Conservation (phyloP, 2,329 filamentous ascomycete genomes). For the Clathrospora elynae region DNA sequence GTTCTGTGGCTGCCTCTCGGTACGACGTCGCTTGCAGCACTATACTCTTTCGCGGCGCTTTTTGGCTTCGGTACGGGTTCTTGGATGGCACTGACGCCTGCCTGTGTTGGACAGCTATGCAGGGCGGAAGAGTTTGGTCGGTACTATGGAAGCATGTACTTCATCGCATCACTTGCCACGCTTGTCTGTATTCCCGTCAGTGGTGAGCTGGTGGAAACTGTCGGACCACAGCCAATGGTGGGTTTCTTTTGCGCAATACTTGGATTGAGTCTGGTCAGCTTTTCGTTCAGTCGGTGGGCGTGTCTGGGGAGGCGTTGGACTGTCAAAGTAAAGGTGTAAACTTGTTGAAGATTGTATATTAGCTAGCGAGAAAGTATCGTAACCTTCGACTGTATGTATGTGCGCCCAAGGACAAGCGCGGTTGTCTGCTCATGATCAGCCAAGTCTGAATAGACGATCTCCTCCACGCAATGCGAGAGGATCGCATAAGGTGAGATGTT, state of each 20-base stretch:
- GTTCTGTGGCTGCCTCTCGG: slow-evolving; percentile 45
- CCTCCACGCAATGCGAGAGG: slow-evolving; percentile 24
- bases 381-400: no score
- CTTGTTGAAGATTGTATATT: no score
- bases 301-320: slow-evolving; percentile 42
- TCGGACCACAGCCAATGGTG: slow-evolving; percentile 42
- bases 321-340: slow-evolving; percentile 31
- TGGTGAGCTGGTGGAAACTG: slow-evolving; percentile 43
- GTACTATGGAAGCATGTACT: slow-evolving; percentile 57
- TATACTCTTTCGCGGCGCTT: slow-evolving; percentile 50
- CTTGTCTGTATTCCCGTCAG: slow-evolving; percentile 45
- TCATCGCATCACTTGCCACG: slow-evolving; percentile 44
- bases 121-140: slow-evolving; percentile 55
- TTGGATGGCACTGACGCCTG: slow-evolving; percentile 53
- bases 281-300: slow-evolving; percentile 45
- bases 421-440: slow-evolving; percentile 9
- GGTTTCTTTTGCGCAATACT: slow-evolving; percentile 43
- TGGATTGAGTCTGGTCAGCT: slow-evolving; percentile 37
- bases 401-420: no score
- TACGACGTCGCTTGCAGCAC: slow-evolving; percentile 34
- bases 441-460: slow-evolving; percentile 22
- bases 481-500: slow-evolving; percentile 23
- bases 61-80: slow-evolving; percentile 57
- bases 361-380: no score
- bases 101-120: slow-evolving; percentile 56